Conservation (phyloP, 805 yeast species). For the Suhomyces sp. region DNA sequence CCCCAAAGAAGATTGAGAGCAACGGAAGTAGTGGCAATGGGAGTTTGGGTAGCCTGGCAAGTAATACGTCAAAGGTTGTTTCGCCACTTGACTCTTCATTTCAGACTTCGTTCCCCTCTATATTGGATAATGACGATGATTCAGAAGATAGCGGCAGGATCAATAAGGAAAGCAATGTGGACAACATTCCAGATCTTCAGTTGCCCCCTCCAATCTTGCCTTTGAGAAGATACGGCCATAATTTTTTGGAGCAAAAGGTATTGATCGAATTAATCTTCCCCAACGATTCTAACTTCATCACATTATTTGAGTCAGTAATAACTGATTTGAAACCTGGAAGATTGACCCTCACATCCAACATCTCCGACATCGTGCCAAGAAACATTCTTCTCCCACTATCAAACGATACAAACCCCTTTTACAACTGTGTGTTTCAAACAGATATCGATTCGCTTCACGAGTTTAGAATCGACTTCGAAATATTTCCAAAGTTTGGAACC, state of each 20-base stretch:
- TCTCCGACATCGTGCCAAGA: conserved; percentile 83
- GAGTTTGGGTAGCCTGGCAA: not conserved
- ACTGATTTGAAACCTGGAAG: conserved; percentile 66
- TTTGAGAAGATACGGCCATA: conserved; percentile 90
- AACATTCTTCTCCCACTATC: conserved; percentile 76
- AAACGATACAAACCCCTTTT: conserved; percentile 49
- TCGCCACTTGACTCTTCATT: not conserved
- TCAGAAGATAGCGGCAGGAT: conserved; percentile 39
- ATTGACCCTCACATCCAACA: conserved; percentile 72
- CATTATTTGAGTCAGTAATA: conserved; percentile 38
- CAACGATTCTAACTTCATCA: conserved; percentile 44
- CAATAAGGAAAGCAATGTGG: conserved; percentile 42
- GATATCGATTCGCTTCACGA: conserved; percentile 61
- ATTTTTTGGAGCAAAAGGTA: conserved; percentile 86
- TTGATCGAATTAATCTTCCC: conserved; percentile 75
- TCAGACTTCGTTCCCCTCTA: conserved; percentile 15
- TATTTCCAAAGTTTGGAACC: conserved; percentile 94
- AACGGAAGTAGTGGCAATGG: not conserved
- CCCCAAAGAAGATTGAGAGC: not conserved
- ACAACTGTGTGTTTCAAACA: conserved; percentile 75
- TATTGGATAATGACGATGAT: conserved; percentile 28
- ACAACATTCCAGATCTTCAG: conserved; percentile 83
- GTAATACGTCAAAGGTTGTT: not conserved
- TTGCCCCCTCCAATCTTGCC: conserved; percentile 97
- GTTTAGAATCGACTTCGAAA: conserved; percentile 79